A percentile compares a stretch with the other conserved stretches of the same genome.
phyloP scores from a whole-genome alignment of 129 eudicot species.

The Pulicaria dysenterica region DNA sequence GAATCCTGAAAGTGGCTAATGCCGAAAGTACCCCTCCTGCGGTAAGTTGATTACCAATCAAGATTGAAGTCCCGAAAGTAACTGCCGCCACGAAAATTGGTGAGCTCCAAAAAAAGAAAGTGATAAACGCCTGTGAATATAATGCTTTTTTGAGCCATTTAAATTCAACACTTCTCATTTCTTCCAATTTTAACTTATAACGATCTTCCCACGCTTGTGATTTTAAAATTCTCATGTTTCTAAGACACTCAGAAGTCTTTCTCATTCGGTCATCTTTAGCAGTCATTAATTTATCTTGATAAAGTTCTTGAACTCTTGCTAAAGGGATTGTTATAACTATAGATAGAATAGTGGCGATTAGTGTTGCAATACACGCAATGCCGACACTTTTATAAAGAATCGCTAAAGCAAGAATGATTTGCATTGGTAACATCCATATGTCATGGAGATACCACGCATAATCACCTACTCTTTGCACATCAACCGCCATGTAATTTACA shows the following conservation, averaged over 20 bases:
- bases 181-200: constrained; percentile 60
- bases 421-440: constrained; percentile 92
- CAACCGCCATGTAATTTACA: constrained; percentile 94
- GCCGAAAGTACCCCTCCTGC: constrained; percentile 92
- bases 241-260: constrained; percentile 78
- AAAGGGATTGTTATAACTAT: constrained; percentile 77
- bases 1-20: constrained; percentile 86
- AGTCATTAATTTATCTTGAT: constrained; percentile 83
- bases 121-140: constrained; percentile 85
- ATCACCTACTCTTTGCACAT: constrained; percentile 90
- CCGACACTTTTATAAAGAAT: constrained; percentile 85
- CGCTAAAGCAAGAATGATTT: constrained; percentile 72
- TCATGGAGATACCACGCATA: constrained; percentile 90
- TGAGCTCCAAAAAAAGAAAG: constrained; percentile 91
- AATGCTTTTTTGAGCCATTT: constrained; percentile 82
- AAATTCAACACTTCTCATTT: constrained; percentile 72
- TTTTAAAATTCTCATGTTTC: constrained; percentile 87
- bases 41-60: constrained; percentile 75
- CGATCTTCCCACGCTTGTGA: constrained; percentile 94
- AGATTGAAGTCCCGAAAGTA: constrained; percentile 74
- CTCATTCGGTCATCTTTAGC: constrained; percentile 94
- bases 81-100: constrained; percentile 87
- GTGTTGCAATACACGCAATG: constrained; percentile 69
- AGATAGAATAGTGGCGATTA: constrained; percentile 75
- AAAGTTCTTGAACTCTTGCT: constrained; percentile 78